phyloP scores from a whole-genome alignment of 176 grass and related monocot genomes.

The Paspalum vaginatum region DNA sequence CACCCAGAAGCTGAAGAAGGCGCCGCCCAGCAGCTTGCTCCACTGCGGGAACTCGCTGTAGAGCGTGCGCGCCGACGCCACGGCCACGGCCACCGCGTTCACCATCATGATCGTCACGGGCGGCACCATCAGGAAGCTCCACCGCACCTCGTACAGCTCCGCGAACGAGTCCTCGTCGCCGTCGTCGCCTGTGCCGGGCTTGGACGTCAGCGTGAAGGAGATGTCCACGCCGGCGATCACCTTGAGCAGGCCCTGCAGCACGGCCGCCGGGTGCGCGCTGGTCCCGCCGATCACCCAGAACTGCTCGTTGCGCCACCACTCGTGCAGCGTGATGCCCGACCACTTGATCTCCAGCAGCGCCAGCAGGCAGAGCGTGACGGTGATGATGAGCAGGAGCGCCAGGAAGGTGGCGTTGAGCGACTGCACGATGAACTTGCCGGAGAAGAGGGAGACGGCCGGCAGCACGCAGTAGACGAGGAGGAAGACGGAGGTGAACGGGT shows the following conservation, averaged over 20 bases:
- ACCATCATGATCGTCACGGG: slow-evolving; percentile 97
- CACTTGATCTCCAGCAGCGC: slow-evolving; percentile 94
- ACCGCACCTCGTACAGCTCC: slow-evolving; percentile 77
- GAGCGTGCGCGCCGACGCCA: slow-evolving; percentile 68
- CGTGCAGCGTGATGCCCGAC: slow-evolving; percentile 91
- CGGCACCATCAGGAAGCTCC: slow-evolving; percentile 95
- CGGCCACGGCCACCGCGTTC: slow-evolving; percentile 69
- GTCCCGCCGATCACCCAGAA: slow-evolving; percentile 97
- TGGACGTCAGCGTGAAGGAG: slow-evolving; percentile 89
- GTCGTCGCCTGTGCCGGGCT: slow-evolving; percentile 49
- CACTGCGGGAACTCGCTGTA: slow-evolving; percentile 93
- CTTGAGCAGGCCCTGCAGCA: slow-evolving; percentile 91
- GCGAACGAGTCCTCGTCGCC: slow-evolving; percentile 63
- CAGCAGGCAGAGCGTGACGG: slow-evolving; percentile 74
- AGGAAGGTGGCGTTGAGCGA: slow-evolving; percentile 76
- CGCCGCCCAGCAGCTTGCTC: slow-evolving; percentile 89
- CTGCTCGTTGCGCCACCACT: slow-evolving; percentile 99
- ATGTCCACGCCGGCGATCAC: slow-evolving; percentile 92
- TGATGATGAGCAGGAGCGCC: slow-evolving; percentile 71
- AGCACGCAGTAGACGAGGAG: slow-evolving; percentile 88
- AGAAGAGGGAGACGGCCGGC: slow-evolving; percentile 87
- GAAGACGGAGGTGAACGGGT: slow-evolving; percentile 93
- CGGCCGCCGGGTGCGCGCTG: slow-evolving; percentile 80
- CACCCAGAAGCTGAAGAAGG: slow-evolving; percentile 99
- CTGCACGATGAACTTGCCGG: slow-evolving; percentile 87